Conservation (phyloP, 2,329 filamentous ascomycete genomes). For the Aspergillus sp. region DNA sequence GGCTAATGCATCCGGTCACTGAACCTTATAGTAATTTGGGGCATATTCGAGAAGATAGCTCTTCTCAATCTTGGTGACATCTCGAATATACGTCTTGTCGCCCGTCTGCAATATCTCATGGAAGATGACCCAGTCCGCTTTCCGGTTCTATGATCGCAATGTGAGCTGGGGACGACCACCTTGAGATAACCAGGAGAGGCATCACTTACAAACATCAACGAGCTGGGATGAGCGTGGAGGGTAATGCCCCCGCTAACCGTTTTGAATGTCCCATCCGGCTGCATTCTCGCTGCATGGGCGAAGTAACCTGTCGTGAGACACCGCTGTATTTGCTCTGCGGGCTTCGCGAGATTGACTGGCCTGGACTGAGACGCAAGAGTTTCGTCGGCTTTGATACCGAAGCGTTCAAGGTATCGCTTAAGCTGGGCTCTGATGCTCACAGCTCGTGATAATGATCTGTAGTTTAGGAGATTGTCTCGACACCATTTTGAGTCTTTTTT, state of each 20-base stretch:
- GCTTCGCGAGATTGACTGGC: conserved; percentile 44
- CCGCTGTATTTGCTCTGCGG: conserved; percentile 75
- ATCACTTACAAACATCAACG: conserved; percentile 76
- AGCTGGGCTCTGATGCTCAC: conserved; percentile 87
- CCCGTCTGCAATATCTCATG: conserved; percentile 90
- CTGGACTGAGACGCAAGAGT: conserved; percentile 46
- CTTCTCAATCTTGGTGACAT: conserved; percentile 92
- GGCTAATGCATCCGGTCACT: conserved; percentile 22
- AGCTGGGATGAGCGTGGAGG: conserved; percentile 87
- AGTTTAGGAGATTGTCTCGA: conserved; percentile 83
- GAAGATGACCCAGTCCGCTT: conserved; percentile 95
- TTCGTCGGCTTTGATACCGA: conserved; percentile 73
- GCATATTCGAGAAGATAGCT: conserved; percentile 90
- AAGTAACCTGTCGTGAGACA: conserved; percentile 92
- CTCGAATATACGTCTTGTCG: conserved; percentile 85
- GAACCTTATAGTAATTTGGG: conserved; percentile 76
- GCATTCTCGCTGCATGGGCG: conserved; percentile 90
- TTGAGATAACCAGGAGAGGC: not conserved
- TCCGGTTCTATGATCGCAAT: conserved; percentile 66
- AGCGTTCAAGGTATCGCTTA: conserved; percentile 82
- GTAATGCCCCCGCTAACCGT: conserved; percentile 80
- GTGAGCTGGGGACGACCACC: conserved; percentile 16
- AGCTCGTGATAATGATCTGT: conserved; percentile 78
- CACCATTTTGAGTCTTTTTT: conserved; percentile 86
- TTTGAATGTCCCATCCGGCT: conserved; percentile 85